These are phyloP conservation scores for Cutaneotrichosporon cutaneum DNA, from an alignment of 1,284 basidiomycete species.

Conservation along the genomic window DNA sequence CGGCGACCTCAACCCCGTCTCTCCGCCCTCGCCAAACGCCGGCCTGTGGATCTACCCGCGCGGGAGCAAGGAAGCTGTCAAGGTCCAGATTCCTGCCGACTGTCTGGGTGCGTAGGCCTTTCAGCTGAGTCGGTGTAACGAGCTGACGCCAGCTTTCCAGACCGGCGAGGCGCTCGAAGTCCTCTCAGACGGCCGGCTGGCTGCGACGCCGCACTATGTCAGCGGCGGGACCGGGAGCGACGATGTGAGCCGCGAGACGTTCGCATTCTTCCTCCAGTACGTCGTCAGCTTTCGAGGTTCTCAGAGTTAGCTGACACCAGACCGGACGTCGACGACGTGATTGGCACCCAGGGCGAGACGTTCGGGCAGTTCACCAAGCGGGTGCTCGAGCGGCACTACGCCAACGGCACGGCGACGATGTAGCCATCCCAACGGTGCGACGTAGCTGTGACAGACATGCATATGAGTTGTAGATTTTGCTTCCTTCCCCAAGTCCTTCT, in stretches of 20 bases:
- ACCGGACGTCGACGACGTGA: slow-evolving; percentile 72
- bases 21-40: slow-evolving; percentile 52
- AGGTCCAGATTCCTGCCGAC: slow-evolving; percentile 73
- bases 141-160: slow-evolving; percentile 64
- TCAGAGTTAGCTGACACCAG: slow-evolving; percentile 22
- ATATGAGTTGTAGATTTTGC: slow-evolving; percentile 2
- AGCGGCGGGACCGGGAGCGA: slow-evolving; percentile 53
- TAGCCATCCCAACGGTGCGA: neutral
- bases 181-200: slow-evolving; percentile 66
- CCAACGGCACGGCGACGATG: neutral
- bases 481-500: neutral
- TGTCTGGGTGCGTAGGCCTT: slow-evolving; percentile 48
- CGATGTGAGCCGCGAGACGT: slow-evolving; percentile 72
- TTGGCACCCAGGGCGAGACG: slow-evolving; percentile 63
- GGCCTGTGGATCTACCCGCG: slow-evolving; percentile 87
- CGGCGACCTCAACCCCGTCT: neutral
- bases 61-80: slow-evolving; percentile 56
- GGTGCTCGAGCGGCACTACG: slow-evolving; percentile 76
- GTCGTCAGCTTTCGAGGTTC: slow-evolving; percentile 17
- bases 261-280: slow-evolving; percentile 79
- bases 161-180: slow-evolving; percentile 89
- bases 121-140: neutral
- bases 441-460: slow-evolving; percentile 6
- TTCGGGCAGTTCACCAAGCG: slow-evolving; percentile 86
- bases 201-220: slow-evolving; percentile 89